These are phyloP conservation scores for Delitschia confertaspora DNA, from an alignment of 495 filamentous ascomycete genomes.

Conservation along the genomic window DNA sequence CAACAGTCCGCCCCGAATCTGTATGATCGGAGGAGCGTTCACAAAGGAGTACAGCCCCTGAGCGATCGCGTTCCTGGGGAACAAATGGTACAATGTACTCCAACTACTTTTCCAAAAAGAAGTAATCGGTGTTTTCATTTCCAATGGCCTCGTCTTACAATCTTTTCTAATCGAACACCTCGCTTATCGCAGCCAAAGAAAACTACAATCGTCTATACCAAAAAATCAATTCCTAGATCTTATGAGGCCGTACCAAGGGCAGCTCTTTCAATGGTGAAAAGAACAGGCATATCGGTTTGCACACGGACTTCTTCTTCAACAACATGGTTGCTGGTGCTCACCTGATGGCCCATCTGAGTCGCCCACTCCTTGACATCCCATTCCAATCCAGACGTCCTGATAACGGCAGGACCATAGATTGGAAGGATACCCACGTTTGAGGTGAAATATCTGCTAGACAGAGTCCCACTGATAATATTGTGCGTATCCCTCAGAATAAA, in stretches of 20 bases:
- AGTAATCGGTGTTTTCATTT: too few species aligned
- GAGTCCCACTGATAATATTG: constrained; percentile 59
- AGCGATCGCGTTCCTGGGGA: too few species aligned
- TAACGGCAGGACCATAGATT: constrained; percentile 57
- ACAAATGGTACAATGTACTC: too few species aligned
- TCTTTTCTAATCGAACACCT: too few species aligned
- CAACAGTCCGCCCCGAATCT: too few species aligned
- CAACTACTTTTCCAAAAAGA: too few species aligned
- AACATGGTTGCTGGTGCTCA: constrained; percentile 93
- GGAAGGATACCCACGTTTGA: constrained; percentile 81
- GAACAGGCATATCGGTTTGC: constrained; percentile 55
- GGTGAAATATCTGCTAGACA: constrained; percentile 37
- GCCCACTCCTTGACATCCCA: constrained; percentile 82
- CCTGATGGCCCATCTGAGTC: constrained; percentile 70
- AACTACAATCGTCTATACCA: too few species aligned
- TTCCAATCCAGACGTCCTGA: constrained; percentile 71
- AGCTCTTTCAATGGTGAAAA: constrained; percentile 70
- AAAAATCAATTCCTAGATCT: neutral
- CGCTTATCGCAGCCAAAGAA: too few species aligned
- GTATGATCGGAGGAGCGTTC: too few species aligned
- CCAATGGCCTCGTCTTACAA: too few species aligned
- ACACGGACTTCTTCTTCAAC: constrained; percentile 47
- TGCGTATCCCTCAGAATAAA: constrained; percentile 62
- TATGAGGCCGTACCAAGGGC: neutral
- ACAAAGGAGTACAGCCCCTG: too few species aligned